Percentiles rank a stretch among this genome's conserved stretches.
phyloP scores from a whole-genome alignment of 371 early-diverging fungal species.

The Apophysomyces elegans region DNA sequence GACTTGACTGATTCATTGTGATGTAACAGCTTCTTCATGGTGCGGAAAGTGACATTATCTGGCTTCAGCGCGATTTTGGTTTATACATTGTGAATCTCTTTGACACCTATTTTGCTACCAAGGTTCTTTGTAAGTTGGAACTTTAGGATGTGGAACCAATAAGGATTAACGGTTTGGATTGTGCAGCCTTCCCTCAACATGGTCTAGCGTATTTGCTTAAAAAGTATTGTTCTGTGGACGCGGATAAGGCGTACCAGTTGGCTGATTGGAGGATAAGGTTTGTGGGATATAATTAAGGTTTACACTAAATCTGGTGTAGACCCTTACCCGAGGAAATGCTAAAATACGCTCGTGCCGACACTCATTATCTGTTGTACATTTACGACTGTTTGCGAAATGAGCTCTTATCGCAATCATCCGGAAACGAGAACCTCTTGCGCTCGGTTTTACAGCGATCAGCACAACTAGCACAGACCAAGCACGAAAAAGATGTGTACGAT shows the following conservation, averaged over 20 bases:
- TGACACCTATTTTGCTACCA: constrained; percentile 95
- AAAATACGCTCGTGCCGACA: constrained; percentile 92
- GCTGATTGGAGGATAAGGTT: constrained; percentile 97
- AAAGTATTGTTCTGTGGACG: constrained; percentile 75
- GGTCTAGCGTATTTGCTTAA: constrained; percentile 85
- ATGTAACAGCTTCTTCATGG: constrained; percentile 82
- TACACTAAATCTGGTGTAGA: constrained; percentile 38
- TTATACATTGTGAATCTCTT: constrained; percentile 94
- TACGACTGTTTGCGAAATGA: constrained; percentile 92
- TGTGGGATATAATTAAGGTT: constrained; percentile 1
- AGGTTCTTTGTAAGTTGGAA: constrained; percentile 63
- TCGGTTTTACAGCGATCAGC: constrained; percentile 73
- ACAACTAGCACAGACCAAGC: constrained; percentile 64
- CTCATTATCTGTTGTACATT: constrained; percentile 94
- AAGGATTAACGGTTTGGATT: not conserved
- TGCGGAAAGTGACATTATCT: constrained; percentile 93
- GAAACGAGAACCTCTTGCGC: constrained; percentile 68
- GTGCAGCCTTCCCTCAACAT: constrained; percentile 64
- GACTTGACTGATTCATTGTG: not conserved
- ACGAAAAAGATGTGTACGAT: constrained; percentile 86
- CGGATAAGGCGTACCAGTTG: constrained; percentile 94
- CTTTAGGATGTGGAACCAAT: not conserved
- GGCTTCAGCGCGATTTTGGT: constrained; percentile 98
- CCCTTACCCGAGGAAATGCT: constrained; percentile 93
- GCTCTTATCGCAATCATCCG: constrained; percentile 60